Evolutionary conservation across 176 grass and related monocot genomes (phyloP).

Genomic region (Tillandsia leiboldiana): DNA sequence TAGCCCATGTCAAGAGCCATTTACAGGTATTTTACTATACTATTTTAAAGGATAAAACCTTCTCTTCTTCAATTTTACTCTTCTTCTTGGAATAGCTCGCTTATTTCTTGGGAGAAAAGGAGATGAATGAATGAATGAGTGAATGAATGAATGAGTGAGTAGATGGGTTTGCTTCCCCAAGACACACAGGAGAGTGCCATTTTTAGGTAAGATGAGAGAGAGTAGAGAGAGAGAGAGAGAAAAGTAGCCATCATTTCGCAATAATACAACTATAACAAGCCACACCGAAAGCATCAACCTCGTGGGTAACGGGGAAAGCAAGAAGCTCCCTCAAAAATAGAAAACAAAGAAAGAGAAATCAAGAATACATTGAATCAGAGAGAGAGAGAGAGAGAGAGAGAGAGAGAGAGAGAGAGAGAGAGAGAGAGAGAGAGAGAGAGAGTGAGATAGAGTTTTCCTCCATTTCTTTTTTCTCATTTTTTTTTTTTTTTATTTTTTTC

Average conservation of each 20-base stretch:
- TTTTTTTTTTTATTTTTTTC: not conserved
- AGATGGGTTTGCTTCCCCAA: slow-evolving; percentile 3
- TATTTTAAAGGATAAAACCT: not conserved
- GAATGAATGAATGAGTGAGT: slow-evolving; percentile 1
- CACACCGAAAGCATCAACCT: slow-evolving; percentile 15
- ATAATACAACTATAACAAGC: slow-evolving; percentile 1
- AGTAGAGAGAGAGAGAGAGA: not conserved
- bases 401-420: too few relatives aligned
- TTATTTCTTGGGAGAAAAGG: not conserved
- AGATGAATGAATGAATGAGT: slow-evolving; percentile 3
- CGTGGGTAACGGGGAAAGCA: not conserved
- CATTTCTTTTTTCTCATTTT: not conserved
- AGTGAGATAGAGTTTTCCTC: too few relatives aligned
- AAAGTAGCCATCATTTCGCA: slow-evolving; percentile 28
- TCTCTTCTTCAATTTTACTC: not conserved
- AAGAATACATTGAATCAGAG: not conserved
- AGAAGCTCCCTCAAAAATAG: not conserved
- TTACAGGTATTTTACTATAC: slow-evolving; percentile 25
- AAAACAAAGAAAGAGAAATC: not conserved
- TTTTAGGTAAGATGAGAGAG: not conserved
- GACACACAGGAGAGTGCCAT: not conserved
- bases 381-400: not conserved
- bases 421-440: not conserved
- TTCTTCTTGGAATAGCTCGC: not conserved
- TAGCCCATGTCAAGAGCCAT: slow-evolving; percentile 50